Conservation (phyloP, 768 basidiomycete species). For the Coprinellus micaceus region DNA sequence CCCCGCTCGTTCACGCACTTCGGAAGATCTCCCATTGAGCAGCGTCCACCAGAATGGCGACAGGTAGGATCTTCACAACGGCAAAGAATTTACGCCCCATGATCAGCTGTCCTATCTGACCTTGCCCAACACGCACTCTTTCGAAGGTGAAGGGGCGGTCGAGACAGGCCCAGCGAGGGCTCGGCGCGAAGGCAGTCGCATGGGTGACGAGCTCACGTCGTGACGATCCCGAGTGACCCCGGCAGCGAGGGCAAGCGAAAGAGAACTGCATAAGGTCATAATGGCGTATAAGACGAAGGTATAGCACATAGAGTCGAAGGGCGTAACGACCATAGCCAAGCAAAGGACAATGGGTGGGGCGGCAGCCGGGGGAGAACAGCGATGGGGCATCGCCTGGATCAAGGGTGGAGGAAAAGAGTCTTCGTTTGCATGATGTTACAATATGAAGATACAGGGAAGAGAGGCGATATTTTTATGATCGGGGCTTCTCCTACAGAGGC, state of each 20-base stretch:
- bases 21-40: no score
- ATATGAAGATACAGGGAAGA: slow-evolving; percentile 13
- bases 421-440: slow-evolving; percentile 5
- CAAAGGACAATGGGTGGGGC: no score
- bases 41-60: no score
- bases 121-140: no score
- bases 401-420: slow-evolving; percentile 9
- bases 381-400: background rate
- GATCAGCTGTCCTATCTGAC: no score
- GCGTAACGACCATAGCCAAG: background rate
- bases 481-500: slow-evolving; percentile 63
- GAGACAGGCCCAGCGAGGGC: no score
- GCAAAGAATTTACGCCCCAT: no score
- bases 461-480: slow-evolving; percentile 36
- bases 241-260: background rate
- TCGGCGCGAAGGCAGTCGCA: slow-evolving; percentile 5
- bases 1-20: no score
- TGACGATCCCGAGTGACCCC: background rate
- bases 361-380: no score
- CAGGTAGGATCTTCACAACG: no score
- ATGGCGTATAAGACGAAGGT: background rate
- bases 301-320: background rate
- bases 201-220: slow-evolving; percentile 13
- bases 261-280: background rate
- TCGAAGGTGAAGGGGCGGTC: no score